Evolutionary conservation across 192 early-diverging fungal genomes (phyloP).

Genomic region (Backusella australiensis): DNA sequence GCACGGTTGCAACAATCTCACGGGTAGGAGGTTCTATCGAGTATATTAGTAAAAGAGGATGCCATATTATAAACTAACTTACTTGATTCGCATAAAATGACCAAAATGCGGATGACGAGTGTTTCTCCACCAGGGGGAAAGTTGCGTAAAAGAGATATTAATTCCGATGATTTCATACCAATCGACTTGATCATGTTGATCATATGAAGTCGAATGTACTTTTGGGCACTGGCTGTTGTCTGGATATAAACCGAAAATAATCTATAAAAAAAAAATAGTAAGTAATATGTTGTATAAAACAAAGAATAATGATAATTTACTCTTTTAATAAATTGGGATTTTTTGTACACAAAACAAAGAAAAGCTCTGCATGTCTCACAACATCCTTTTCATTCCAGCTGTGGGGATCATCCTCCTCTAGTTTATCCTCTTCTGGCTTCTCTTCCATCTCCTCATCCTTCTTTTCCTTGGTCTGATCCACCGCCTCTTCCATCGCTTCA

Average conservation of each 20-base stretch:
- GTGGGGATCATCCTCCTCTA: not conserved
- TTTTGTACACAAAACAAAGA: conserved; percentile 72
- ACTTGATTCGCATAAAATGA: conserved; percentile 62
- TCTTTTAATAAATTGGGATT: conserved; percentile 63
- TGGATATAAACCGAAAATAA: conserved; percentile 49
- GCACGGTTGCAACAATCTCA: conserved; percentile 4
- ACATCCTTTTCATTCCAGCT: conserved; percentile 63
- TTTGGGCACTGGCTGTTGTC: conserved; percentile 40
- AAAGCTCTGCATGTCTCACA: conserved; percentile 67
- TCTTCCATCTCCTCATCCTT: not conserved
- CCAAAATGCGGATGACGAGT: conserved; percentile 60
- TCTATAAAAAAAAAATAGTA: conserved; percentile 30
- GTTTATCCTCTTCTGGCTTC: conserved; percentile 8
- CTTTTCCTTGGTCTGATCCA: not conserved
- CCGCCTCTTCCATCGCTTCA: not conserved
- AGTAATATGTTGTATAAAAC: not conserved
- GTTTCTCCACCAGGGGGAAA: conserved; percentile 74
- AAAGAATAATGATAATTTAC: conserved; percentile 37
- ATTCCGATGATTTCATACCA: conserved; percentile 50
- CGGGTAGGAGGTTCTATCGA: conserved; percentile 2
- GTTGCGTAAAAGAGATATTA: conserved; percentile 54
- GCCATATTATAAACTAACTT: not conserved
- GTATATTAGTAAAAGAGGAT: not conserved
- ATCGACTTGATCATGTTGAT: conserved; percentile 65
- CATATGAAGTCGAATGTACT: conserved; percentile 56